Evolutionary conservation across 805 yeast genomes (phyloP).

Genomic region (Suhomyces kilbournensis): DNA sequence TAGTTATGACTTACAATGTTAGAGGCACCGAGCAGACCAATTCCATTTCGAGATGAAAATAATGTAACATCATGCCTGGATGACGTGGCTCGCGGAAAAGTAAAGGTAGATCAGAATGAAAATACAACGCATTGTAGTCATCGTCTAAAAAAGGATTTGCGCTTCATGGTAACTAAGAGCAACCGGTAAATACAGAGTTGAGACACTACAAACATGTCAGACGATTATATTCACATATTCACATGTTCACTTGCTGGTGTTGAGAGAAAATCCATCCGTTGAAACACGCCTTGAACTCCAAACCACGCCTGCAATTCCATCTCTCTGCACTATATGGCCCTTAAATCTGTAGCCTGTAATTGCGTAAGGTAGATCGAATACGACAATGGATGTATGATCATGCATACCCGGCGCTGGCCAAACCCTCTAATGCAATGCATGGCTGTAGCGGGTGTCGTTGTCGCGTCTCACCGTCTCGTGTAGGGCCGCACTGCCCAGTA

Average conservation of each 20-base stretch:
- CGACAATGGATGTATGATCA: background rate
- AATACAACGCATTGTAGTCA: background rate
- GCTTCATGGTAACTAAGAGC: background rate
- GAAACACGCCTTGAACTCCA: background rate
- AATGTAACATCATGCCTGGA: background rate
- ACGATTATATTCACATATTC: background rate
- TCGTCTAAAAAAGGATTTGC: background rate
- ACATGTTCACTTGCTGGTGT: background rate
- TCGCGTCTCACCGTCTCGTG: background rate
- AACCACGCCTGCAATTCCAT: background rate
- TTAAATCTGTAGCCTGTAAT: background rate
- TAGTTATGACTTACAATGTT: background rate
- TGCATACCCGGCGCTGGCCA: background rate
- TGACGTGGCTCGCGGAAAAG: background rate
- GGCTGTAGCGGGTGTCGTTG: background rate
- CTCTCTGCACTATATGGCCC: background rate
- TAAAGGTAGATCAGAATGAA: background rate
- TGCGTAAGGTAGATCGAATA: background rate
- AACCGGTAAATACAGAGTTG: background rate
- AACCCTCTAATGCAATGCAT: background rate
- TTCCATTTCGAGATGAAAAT: background rate
- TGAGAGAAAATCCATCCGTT: background rate
- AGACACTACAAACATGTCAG: background rate
- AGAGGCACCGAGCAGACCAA: background rate
- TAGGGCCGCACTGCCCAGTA: background rate